Evolutionary conservation across 345 rosid species (phyloP).

Genomic region (Gossypium anomalum): DNA sequence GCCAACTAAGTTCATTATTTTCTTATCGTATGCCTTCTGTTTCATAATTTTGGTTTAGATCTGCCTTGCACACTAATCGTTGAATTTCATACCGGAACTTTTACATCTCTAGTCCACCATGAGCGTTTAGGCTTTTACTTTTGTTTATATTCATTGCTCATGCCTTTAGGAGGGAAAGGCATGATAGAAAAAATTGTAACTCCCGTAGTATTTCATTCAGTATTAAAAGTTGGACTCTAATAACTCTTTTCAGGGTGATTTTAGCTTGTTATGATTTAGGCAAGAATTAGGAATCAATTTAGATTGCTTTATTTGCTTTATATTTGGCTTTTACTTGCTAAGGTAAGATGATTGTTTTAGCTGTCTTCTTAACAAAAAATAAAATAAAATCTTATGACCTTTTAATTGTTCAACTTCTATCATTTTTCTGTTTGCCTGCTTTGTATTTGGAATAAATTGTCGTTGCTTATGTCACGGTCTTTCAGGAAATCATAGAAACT

Average conservation of each 20-base stretch:
- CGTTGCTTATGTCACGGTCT: slow-evolving; percentile 7
- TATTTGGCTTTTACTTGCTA: background rate
- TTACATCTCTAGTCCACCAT: background rate
- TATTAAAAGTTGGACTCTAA: background rate
- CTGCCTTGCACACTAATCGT: background rate
- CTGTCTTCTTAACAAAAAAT: background rate
- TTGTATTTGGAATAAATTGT: background rate
- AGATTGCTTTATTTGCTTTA: background rate
- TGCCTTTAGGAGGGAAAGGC: background rate
- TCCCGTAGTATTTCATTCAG: background rate
- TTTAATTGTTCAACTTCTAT: background rate
- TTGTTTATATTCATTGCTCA: background rate
- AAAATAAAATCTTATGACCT: too few relatives aligned
- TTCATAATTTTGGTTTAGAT: background rate
- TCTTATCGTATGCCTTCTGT: background rate
- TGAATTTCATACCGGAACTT: background rate
- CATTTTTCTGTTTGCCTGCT: background rate
- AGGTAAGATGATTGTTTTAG: background rate
- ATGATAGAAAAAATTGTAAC: background rate
- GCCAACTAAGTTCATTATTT: background rate
- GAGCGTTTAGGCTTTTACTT: background rate
- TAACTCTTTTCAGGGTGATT: background rate
- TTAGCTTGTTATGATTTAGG: background rate
- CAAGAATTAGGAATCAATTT: background rate
- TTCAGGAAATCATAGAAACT: slow-evolving; percentile 55